Evolutionary conservation across 225 moss, liverwort and hornwort species (phyloP).

Genomic region (Pseudoscleropodium purum): DNA sequence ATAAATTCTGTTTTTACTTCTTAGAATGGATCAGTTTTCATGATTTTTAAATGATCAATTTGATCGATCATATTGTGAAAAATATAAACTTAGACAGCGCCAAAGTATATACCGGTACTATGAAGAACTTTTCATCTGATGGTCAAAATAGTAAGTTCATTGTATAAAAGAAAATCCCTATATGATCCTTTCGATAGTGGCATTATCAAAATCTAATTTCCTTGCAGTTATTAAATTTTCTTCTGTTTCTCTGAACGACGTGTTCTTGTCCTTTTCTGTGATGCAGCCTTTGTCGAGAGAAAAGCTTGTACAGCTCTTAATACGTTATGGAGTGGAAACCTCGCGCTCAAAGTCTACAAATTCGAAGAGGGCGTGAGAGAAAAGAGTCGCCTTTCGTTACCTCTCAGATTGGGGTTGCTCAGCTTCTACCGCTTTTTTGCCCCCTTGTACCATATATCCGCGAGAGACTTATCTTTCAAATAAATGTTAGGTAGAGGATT

Average conservation of each 20-base stretch:
- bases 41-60: background rate
- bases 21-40: no score
- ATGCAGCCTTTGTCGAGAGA: conserved; percentile 34
- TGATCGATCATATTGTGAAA: no score
- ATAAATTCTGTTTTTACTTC: background rate
- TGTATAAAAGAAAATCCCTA: fast-evolving
- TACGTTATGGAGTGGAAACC: conserved; percentile 53
- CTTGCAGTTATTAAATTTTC: no score
- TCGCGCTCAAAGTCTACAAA: background rate
- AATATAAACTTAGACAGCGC: no score
- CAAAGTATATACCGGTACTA: no score
- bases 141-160: no score
- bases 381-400: background rate
- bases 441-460: conserved; percentile 20
- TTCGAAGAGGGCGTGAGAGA: background rate
- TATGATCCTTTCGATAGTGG: background rate
- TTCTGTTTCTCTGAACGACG: background rate
- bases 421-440: conserved; percentile 21
- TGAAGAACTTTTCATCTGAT: background rate
- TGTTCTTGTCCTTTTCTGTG: background rate
- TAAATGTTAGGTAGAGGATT: background rate
- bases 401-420: background rate
- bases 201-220: no score
- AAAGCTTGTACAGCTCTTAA: conserved; percentile 54
- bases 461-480: background rate